phyloP scores from a whole-genome alignment of 1,284 basidiomycete genomes.

The Sphaerobolus stellatus region DNA sequence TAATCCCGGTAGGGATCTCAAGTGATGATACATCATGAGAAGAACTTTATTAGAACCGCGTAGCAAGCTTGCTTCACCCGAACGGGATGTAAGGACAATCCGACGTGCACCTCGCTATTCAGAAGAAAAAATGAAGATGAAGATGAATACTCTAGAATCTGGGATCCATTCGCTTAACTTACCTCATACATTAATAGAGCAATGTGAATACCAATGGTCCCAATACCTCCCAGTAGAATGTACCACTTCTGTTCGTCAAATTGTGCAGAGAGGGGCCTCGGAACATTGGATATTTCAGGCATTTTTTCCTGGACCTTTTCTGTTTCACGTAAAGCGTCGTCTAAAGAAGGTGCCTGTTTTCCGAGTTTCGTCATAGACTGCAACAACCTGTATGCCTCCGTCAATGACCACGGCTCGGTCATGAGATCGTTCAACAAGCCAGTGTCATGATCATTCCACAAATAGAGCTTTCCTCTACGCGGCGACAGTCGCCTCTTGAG shows the following conservation, averaged over 20 bases:
- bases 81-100: slow-evolving; percentile 32
- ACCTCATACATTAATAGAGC: slow-evolving; percentile 30
- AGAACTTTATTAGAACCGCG: slow-evolving; percentile 23
- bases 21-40: slow-evolving; percentile 15
- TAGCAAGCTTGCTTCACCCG: slow-evolving; percentile 24
- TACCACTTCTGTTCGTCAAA: slow-evolving; percentile 33
- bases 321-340: no score
- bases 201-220: slow-evolving; percentile 32
- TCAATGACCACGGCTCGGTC: no score
- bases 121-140: not conserved
- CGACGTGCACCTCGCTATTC: slow-evolving; percentile 33
- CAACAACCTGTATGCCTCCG: no score
- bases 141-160: not conserved
- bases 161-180: not conserved
- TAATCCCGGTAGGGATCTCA: slow-evolving; percentile 20
- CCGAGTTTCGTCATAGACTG: no score
- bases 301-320: no score
- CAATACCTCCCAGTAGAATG: slow-evolving; percentile 31
- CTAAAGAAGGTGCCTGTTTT: no score
- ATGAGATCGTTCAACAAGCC: no score
- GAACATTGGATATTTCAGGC: no score
- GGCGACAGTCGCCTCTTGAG: no score
- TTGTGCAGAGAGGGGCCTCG: no score
- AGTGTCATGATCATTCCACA: no score
- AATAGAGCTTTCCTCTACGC: no score